Evolutionary conservation across 192 early-diverging fungal genomes (phyloP), one percentile per base, ranked within the genome.

Genomic region (Coemansia sp.): DNA sequence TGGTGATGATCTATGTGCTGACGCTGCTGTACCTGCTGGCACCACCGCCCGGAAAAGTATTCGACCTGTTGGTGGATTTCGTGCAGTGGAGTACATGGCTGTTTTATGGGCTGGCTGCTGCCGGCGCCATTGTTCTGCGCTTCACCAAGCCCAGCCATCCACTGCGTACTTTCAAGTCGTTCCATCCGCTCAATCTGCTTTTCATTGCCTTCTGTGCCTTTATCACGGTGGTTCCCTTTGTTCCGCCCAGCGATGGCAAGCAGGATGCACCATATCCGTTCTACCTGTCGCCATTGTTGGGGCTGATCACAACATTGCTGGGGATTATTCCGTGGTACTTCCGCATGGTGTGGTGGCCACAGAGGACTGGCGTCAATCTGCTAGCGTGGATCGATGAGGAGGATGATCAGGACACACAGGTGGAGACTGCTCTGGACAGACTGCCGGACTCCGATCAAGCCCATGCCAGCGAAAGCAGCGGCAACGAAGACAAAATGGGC

Each of bases 11-110:
- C 36, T 83, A 74, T 41, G 73, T 48, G 3, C 47, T 85, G 38
- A 69, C 78, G 3, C 43, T 83, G 62, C 40, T 85, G 3, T 78
- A 81, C 42, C 54, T 82, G 43, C 49, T 85, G 16, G 82, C 81
- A 3, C 83, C 80, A 41, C 84, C 82, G 18, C 74, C 83, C 0
- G 79, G 78, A n/a, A 65, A 78, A 41, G 82, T 79, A n/a, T 87
- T 84, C 55, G 81, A 83, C 44, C 80, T 87, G 28, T 54, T 87
- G 9, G 69, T 86, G 37, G 73, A 85, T 59, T 64, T 86, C 48
- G 65, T 70, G n/a, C 68, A 78, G 37, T 87, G 84, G 68, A 82
- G 83, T 12, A 82, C 79, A 12, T 83, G 78, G 74, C 70, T 82
- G 58, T 83, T 87, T 59, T 84, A 86, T 55, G 81, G 77, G 1